Conservation (phyloP, 2,329 filamentous ascomycete genomes). For the Aspergillus brunneoviolaceus region DNA sequence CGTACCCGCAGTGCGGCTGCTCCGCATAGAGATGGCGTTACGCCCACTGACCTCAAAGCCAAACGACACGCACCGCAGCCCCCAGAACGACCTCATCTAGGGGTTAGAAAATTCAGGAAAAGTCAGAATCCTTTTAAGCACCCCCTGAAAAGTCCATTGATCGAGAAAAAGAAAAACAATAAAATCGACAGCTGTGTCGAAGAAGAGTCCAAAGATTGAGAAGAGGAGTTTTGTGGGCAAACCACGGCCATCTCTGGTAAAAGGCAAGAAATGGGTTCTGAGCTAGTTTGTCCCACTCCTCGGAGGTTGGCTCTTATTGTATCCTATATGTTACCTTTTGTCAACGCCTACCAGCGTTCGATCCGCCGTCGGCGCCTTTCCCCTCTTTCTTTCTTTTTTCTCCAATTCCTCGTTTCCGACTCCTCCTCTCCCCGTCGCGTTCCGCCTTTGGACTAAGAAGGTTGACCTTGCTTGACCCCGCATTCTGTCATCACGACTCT, state of each 20-base stretch:
- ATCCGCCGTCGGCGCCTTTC: slow-evolving; percentile 15
- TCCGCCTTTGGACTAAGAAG: slow-evolving; percentile 5
- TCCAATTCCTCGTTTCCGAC: slow-evolving; percentile 5
- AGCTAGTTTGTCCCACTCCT: slow-evolving; percentile 69
- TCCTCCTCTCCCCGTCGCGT: neutral
- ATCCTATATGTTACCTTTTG: slow-evolving; percentile 10
- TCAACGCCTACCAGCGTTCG: slow-evolving; percentile 26
- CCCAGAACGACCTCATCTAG: neutral
- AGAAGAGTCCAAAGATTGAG: slow-evolving; percentile 57
- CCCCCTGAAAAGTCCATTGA: neutral
- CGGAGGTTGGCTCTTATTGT: slow-evolving; percentile 2
- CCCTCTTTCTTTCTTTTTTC: slow-evolving; percentile 9
- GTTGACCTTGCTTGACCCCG: slow-evolving; percentile 13
- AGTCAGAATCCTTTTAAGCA: neutral
- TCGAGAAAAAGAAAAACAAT: slow-evolving; percentile 31
- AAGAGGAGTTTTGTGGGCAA: slow-evolving; percentile 59
- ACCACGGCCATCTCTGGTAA: slow-evolving; percentile 77
- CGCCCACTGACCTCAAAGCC: neutral
- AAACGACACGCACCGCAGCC: neutral
- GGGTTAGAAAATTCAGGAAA: neutral
- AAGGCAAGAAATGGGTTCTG: slow-evolving; percentile 75
- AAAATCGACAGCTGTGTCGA: slow-evolving; percentile 47
- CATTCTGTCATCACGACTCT: slow-evolving; percentile 13
- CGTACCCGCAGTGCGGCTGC: no score
- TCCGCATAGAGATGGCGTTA: neutral